Evolutionary conservation across 2,329 filamentous ascomycete species (phyloP).

Genomic region (Exophiala calicioides): DNA sequence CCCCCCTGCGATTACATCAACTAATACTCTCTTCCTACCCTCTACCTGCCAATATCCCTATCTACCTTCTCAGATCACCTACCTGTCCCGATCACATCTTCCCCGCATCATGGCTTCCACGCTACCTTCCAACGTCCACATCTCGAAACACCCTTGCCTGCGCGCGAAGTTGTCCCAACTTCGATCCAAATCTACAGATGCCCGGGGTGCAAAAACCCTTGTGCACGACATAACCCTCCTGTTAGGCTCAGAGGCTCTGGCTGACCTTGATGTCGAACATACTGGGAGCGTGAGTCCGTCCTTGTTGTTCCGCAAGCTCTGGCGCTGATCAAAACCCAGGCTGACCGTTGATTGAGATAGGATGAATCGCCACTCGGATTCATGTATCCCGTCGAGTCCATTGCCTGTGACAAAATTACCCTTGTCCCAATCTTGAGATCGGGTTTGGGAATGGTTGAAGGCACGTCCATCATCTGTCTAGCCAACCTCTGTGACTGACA

Average conservation of each 20-base stretch:
- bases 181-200: conserved; percentile 68
- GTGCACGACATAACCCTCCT: conserved; percentile 86
- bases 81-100: too few species aligned
- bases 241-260: conserved; percentile 77
- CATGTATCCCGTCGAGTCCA: conserved; percentile 66
- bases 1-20: too few species aligned
- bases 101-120: conserved; percentile 32
- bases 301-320: conserved; percentile 5
- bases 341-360: conserved; percentile 46
- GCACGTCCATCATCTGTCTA: conserved; percentile 43
- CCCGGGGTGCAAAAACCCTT: conserved; percentile 76
- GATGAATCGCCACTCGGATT: conserved; percentile 77
- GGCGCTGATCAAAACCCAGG: conserved; percentile 16
- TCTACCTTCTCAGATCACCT: neutral
- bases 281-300: conserved; percentile 63
- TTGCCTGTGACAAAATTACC: conserved; percentile 68
- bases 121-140: conserved; percentile 62
- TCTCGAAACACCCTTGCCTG: conserved; percentile 84
- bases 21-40: neutral
- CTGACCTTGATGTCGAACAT: conserved; percentile 57
- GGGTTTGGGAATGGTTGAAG: conserved; percentile 87
- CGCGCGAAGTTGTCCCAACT: conserved; percentile 87
- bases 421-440: conserved; percentile 92
- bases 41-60: neutral
- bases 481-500: conserved; percentile 7